Evolutionary conservation across 139 green algal genomes (phyloP).

Genomic region (Chlamydomonas incerta): DNA sequence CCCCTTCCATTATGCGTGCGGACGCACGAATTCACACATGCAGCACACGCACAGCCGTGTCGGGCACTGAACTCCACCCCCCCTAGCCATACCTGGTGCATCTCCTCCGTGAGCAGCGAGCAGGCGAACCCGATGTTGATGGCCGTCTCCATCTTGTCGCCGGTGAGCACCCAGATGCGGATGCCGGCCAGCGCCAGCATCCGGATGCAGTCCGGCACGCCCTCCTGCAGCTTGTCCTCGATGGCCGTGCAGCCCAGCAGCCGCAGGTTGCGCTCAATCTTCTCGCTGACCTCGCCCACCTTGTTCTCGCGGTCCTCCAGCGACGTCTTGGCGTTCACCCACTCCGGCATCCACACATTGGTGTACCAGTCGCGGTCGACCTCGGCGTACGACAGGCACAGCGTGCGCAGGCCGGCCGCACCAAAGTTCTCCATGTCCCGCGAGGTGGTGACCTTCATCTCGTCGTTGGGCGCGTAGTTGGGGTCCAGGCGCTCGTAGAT

Average conservation of each 20-base stretch:
- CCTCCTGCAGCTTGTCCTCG: constrained; percentile 98
- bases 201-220: constrained; percentile 93
- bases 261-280: constrained; percentile 84
- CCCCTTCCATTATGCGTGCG: too few relatives aligned
- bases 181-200: constrained; percentile 89
- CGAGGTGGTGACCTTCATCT: constrained; percentile 57
- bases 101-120: constrained; percentile 81
- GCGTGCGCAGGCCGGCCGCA: constrained; percentile 84
- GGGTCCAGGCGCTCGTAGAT: constrained; percentile 80
- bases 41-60: too few relatives aligned
- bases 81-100: constrained; percentile 74
- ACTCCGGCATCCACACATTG: constrained; percentile 53
- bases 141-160: constrained; percentile 89
- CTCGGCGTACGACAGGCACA: constrained; percentile 79
- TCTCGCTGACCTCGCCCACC: constrained; percentile 61
- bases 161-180: constrained; percentile 93
- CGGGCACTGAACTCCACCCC: too few relatives aligned
- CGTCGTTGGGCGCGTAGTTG: constrained; percentile 55
- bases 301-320: constrained; percentile 63
- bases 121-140: constrained; percentile 95
- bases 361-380: constrained; percentile 65
- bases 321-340: constrained; percentile 47
- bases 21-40: too few relatives aligned
- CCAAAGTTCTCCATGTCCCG: constrained; percentile 87
- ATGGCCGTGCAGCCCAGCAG: constrained; percentile 97